Evolutionary conservation across 768 basidiomycete species (phyloP), one percentile per base, ranked within the genome.

Genomic region (Trametopsis cervina): DNA sequence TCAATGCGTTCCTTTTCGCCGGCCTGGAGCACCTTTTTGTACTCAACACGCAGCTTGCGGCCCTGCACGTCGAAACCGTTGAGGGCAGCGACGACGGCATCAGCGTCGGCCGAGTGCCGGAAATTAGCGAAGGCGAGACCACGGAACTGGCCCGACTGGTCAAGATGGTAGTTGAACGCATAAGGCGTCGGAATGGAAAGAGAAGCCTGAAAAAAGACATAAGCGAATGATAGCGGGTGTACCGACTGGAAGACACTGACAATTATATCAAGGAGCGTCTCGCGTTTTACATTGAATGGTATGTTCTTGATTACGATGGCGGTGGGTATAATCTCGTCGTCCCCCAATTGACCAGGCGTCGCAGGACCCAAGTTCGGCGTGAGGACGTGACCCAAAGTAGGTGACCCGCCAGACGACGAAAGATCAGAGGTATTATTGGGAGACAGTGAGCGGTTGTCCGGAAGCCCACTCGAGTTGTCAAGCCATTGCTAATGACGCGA

Each of bases 221-320:
- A 15, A 42, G 11, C 44, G 36, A 43, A 49, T 33, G 29, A 33
- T 42, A 51, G 46, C 20, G 37, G 26, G 12, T 54, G 37, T 20
- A 45, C 41, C 38, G 22, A 35, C 9, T 22, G 38, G 9, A 36
- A n/a, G 26, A n/a, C 37, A 79, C 90, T 55, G 49, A 95, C 94
- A 65, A 99, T 98, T 65, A 97, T 92, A 71, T 88, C 85, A 61
- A 98, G 82, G 57, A 99, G 80, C 38, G 90, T 90, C 71, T 98
- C 95, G 62, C 90, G 85, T 71, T 93, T 90, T 57, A 97, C 92
- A 60, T 93, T 93, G 76, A 99, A 99, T 57, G 95, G 95, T 72
- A 99, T 99, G 75, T 97, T 97, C 81, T 99, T 99, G 68, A 99
- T 97, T 63, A 99, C 96, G 62, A 99, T 97, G 46, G 96, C 96